These are phyloP conservation scores for Sclerotinia subarctica DNA, from an alignment of 2,329 filamentous ascomycete genomes.

Conservation along the genomic window DNA sequence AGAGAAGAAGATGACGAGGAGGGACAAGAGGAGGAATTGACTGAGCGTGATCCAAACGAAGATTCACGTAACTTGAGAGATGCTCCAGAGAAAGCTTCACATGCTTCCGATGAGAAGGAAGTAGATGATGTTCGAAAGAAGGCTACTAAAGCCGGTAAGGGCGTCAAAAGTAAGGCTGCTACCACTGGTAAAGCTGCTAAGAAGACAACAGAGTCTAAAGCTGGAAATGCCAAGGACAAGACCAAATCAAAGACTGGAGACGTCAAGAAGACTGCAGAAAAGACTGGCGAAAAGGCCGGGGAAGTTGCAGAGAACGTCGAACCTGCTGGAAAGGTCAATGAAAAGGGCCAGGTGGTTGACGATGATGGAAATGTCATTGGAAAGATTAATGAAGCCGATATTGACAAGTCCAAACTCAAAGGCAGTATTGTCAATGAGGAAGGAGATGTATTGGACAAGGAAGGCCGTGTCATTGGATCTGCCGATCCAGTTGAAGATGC, in stretches of 20 bases:
- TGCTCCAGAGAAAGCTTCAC: background rate
- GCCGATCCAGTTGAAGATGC: constrained; percentile 19
- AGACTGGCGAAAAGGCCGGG: background rate
- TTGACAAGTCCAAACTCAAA: constrained; percentile 55
- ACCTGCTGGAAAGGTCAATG: constrained; percentile 40
- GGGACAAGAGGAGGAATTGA: constrained; percentile 30
- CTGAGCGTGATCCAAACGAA: constrained; percentile 20
- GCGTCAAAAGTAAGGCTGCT: background rate
- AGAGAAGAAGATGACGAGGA: constrained; percentile 37
- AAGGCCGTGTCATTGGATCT: constrained; percentile 47
- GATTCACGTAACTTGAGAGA: constrained; percentile 10
- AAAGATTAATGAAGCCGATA: constrained; percentile 54
- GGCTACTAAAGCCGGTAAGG: background rate
- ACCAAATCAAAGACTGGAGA: background rate
- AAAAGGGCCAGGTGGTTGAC: constrained; percentile 52
- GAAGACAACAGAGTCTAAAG: background rate
- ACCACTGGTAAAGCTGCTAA: background rate
- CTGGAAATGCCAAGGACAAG: background rate
- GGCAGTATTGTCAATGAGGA: constrained; percentile 37
- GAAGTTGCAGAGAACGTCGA: constrained; percentile 7
- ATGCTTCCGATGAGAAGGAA: background rate
- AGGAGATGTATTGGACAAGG: constrained; percentile 55
- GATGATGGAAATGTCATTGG: constrained; percentile 53
- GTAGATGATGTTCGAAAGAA: background rate
- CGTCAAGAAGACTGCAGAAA: background rate